Conservation (phyloP, 257 asterid species). For the Gentiana macrophylla region DNA sequence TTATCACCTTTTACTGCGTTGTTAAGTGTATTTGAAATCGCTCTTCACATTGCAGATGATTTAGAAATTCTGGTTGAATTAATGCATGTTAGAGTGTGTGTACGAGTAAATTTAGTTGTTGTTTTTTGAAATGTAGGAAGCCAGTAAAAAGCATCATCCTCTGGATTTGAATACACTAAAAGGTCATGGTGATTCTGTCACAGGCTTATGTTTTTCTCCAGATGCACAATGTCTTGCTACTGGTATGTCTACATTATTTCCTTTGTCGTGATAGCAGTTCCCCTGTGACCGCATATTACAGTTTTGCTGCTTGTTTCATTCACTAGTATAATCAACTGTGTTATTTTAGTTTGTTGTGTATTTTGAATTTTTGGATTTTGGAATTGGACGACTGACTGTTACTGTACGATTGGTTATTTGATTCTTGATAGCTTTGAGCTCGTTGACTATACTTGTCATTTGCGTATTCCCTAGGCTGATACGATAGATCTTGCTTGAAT, state of each 20-base stretch:
- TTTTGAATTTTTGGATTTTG: neutral
- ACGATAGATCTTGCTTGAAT: neutral
- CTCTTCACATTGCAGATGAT: no score
- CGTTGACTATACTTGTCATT: no score
- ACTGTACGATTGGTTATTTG: no score
- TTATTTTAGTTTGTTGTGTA: neutral
- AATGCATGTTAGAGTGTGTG: no score
- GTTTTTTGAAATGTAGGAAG: slow-evolving; percentile 46
- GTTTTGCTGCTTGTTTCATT: neutral
- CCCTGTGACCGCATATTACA: neutral
- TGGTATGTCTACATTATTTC: slow-evolving; percentile 29
- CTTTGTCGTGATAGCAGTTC: neutral
- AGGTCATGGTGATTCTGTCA: slow-evolving; percentile 93
- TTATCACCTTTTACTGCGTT: neutral
- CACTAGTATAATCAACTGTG: neutral
- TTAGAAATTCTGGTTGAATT: no score
- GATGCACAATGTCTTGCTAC: slow-evolving; percentile 81
- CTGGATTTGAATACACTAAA: slow-evolving; percentile 95
- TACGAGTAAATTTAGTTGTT: slow-evolving; percentile 7
- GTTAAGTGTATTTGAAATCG: neutral
- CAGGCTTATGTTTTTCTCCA: slow-evolving; percentile 68
- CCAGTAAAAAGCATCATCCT: slow-evolving; percentile 70
- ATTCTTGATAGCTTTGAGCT: no score
- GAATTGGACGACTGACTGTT: no score
- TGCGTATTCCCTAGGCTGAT: neutral